Evolutionary conservation across 2,329 filamentous ascomycete genomes (phyloP), one percentile per base, ranked within the genome.

Genomic region (Hypoxylon sp.): DNA sequence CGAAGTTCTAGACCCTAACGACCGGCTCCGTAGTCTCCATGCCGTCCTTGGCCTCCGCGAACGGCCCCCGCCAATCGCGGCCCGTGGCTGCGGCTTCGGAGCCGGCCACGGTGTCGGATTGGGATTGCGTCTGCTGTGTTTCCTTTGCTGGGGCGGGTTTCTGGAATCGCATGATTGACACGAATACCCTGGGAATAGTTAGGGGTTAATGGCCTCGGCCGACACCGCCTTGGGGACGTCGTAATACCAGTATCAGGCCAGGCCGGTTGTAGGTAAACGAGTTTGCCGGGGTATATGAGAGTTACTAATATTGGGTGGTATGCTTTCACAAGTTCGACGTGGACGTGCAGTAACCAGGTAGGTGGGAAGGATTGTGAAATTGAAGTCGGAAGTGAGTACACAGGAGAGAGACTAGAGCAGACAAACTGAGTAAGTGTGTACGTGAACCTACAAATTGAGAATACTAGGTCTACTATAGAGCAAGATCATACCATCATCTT

Each of bases 171-270:
- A 80, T 76, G 17, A 91, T 83, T 89, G 90, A 93, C 1, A 85
- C 85, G 74, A 87, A 90, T 0, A 88, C 85, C 62, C 81, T 84
- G 0, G 90, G 91, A 72, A 87, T 91, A 41, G 79, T 80, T 74
- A 2, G 85, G 3, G 17, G 11, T 41, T 85, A 68, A 93, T 84
- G 5, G 83, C 72, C 19, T 85, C 81, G 52, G 79, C 63, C 3
- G 87, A 85, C 50, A 92, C 81, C 13, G 86, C 85, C 3, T 85
- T 85, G 11, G 84, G 84, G 50, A 92, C 80, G 10, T 78, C 80
- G 2, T 79, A 76, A 1, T 92, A 78, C 91, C 91, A 93, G 77
- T 90, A 85, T 70, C 84, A 0, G 86, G 83, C 89, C 89, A 93
- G 11, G 5, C 25, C 1, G 28, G 6, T 6, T 30, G 25, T 28